A percentile compares a stretch with the other conserved stretches of the same genome.
phyloP scores from a whole-genome alignment of 202 grass and related monocot species.

The Schoenoplectus triqueter region DNA sequence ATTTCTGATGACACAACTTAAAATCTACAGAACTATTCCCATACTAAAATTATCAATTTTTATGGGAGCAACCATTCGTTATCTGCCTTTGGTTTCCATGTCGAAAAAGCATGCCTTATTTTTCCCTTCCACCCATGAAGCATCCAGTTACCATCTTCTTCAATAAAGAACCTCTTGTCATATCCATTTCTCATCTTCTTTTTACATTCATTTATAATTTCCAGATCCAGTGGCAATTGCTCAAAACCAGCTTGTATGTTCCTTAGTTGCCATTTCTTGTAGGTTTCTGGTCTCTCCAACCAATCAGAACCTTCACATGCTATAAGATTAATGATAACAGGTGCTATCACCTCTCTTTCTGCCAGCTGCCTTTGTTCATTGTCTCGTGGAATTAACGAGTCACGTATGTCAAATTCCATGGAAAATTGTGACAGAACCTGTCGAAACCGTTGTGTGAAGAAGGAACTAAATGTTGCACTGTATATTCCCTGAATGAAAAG shows the following conservation, averaged over 20 bases:
- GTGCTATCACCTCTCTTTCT: slow-evolving; percentile 39
- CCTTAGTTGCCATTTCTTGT: slow-evolving; percentile 56
- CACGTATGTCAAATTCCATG: slow-evolving; percentile 47
- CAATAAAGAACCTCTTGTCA: slow-evolving; percentile 51
- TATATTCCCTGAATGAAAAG: slow-evolving; percentile 46
- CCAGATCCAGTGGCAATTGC: slow-evolving; percentile 39
- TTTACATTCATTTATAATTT: slow-evolving; percentile 37
- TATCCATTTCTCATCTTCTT: slow-evolving; percentile 44
- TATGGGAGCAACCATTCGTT: not conserved
- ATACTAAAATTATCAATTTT: not conserved
- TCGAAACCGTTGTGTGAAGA: slow-evolving; percentile 45
- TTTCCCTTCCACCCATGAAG: slow-evolving; percentile 59
- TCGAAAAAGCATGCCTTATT: slow-evolving; percentile 48
- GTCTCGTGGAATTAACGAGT: slow-evolving; percentile 45
- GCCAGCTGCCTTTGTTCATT: slow-evolving; percentile 42
- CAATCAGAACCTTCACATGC: slow-evolving; percentile 54
- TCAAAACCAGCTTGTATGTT: slow-evolving; percentile 48
- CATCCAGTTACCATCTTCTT: slow-evolving; percentile 52
- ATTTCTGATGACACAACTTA: not conserved
- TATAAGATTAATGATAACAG: slow-evolving; percentile 49
- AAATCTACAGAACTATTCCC: not conserved
- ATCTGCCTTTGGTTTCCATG: slow-evolving; percentile 45
- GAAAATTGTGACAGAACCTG: slow-evolving; percentile 50
- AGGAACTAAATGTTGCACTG: slow-evolving; percentile 42
- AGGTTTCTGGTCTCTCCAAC: slow-evolving; percentile 54